phyloP scores from a whole-genome alignment of 208 protist genomes.

The Trichomonas tenax region DNA sequence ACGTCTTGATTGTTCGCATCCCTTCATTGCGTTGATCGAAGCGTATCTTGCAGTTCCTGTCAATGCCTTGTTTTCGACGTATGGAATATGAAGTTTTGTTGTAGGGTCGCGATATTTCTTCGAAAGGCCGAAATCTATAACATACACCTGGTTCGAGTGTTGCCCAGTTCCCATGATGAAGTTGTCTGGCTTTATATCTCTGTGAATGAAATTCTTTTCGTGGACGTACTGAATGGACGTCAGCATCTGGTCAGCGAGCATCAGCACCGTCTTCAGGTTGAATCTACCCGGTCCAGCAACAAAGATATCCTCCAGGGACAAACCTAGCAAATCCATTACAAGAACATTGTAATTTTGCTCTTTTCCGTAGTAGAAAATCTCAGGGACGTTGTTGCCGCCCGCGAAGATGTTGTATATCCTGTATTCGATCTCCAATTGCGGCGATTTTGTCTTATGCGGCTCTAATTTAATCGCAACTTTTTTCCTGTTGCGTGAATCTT shows the following conservation, averaged over 20 bases:
- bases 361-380: slow-evolving; percentile 72
- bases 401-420: slow-evolving; percentile 67
- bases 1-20: slow-evolving; percentile 23
- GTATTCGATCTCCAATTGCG: slow-evolving; percentile 90
- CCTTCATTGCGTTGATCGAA: slow-evolving; percentile 26
- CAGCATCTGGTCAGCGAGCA: slow-evolving; percentile 88
- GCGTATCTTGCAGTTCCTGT: slow-evolving; percentile 34
- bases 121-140: slow-evolving; percentile 22
- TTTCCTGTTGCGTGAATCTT: not conserved
- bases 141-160: slow-evolving; percentile 43
- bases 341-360: slow-evolving; percentile 92
- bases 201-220: slow-evolving; percentile 81
- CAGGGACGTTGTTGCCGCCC: slow-evolving; percentile 72
- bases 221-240: slow-evolving; percentile 82
- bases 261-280: slow-evolving; percentile 86
- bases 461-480: slow-evolving; percentile 33
- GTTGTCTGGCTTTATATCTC: slow-evolving; percentile 90
- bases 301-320: slow-evolving; percentile 89
- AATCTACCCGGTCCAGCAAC: slow-evolving; percentile 66
- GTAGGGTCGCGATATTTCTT: not conserved
- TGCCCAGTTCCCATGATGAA: slow-evolving; percentile 79
- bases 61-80: not conserved
- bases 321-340: slow-evolving; percentile 92
- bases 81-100: not conserved
- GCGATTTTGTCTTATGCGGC: slow-evolving; percentile 57